Evolutionary conservation across 129 eudicot genomes (phyloP).

Genomic region (Apium graveolens): DNA sequence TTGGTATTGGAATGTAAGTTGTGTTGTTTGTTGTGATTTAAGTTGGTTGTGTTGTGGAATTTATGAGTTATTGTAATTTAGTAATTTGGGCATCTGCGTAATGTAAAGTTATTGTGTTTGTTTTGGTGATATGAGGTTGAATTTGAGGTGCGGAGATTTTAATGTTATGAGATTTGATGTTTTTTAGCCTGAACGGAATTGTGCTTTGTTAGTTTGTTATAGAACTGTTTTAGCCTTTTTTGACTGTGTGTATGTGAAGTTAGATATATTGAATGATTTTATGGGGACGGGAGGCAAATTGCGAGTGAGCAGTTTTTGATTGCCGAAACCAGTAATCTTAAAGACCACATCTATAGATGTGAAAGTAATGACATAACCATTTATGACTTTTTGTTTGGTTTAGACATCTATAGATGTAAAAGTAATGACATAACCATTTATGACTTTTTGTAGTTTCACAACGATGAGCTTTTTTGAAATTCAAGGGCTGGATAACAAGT

Average conservation of each 20-base stretch:
- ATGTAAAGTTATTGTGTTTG: not conserved
- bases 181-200: not conserved
- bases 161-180: no score
- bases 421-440: not conserved
- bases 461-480: not conserved
- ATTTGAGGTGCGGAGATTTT: not conserved
- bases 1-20: not conserved
- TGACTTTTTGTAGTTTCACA: not conserved
- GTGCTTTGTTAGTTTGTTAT: no score
- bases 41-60: not conserved
- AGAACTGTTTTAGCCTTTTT: no score
- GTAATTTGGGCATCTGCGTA: no score
- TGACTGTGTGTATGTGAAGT: not conserved
- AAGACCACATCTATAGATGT: not conserved
- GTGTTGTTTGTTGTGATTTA: not conserved
- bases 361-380: not conserved
- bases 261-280: not conserved
- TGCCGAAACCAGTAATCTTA: not conserved
- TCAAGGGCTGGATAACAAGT: not conserved
- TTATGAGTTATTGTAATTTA: not conserved
- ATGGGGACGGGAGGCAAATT: not conserved
- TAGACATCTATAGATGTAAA: not conserved
- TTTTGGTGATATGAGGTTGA: not conserved
- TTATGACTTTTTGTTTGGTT: not conserved
- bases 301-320: no score